phyloP scores from a whole-genome alignment of 2,329 filamentous ascomycete species.

The Dryadomyces quercus-mongolicae region DNA sequence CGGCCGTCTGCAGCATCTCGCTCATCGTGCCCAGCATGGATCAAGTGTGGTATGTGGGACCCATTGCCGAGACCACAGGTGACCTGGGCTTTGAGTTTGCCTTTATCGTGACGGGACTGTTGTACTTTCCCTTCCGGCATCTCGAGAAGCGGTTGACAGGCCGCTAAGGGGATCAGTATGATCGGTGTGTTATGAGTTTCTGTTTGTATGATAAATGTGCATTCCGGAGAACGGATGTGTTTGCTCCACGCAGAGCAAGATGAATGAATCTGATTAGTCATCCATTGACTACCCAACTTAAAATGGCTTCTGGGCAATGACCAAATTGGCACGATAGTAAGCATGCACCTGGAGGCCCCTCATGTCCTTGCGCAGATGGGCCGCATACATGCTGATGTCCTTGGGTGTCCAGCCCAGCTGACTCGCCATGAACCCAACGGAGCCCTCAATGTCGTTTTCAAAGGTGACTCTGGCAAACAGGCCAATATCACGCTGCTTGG shows the following conservation, averaged over 20 bases:
- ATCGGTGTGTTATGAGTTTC: too few species aligned
- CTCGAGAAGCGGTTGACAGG: conserved; percentile 16
- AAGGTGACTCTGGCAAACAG: conserved; percentile 6
- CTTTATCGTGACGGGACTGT: conserved; percentile 25
- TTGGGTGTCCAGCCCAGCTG: conserved; percentile 10
- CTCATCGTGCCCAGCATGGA: conserved; percentile 27
- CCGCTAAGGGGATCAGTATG: background rate
- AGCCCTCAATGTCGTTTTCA: conserved; percentile 10
- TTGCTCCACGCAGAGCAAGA: too few species aligned
- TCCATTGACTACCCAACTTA: background rate
- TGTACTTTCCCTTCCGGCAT: conserved; percentile 26
- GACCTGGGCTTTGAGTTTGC: conserved; percentile 33
- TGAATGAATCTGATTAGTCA: too few species aligned
- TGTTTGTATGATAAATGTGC: background rate
- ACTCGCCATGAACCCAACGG: conserved; percentile 7
- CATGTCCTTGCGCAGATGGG: conserved; percentile 9
- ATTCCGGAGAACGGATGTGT: background rate
- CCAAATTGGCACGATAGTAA: conserved; percentile 6
- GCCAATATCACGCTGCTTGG: conserved; percentile 16
- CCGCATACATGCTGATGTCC: conserved; percentile 8
- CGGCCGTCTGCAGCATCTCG: conserved; percentile 11
- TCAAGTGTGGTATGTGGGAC: conserved; percentile 30
- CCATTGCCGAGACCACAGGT: conserved; percentile 27
- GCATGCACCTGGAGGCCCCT: conserved; percentile 7
- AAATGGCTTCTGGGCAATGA: conserved; percentile 10